Base-by-base conservation (phyloP, 148 eudicot genomes). In the Fagopyrum esculentum region DNA sequence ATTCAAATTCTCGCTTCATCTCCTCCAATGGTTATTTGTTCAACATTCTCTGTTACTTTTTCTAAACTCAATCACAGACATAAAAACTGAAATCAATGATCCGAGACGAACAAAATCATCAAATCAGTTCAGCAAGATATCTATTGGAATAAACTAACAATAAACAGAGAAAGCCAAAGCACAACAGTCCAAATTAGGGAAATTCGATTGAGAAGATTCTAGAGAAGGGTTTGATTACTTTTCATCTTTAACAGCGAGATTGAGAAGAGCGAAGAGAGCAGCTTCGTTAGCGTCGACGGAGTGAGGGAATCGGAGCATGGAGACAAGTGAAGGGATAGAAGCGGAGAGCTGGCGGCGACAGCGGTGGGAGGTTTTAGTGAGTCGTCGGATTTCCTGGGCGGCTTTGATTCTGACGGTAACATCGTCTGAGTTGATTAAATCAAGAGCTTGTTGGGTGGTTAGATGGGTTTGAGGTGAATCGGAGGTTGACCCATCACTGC, bases 191-290 rank as follows among this genome's bases (percentile, higher is more conserved):
- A 55, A 55, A 55, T 55, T 16, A 35, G 59, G n/a, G 22, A 57
- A 12, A 57, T 57, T 17, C 22, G 63, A 16, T 26, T 26, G 4
- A 60, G 66, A 61, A 61, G 68, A 29, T 29, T 61, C 68, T 10
- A 29, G 68, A 61, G 30, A 61, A 44, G 63, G 63, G 63, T 8
- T 8, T 26, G 43, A 87, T 69, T 74, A 94, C 98, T 78, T 81
- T 85, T 94, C 98, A 68, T 96, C 97, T 79, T 96, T 92, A 69
- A 96, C 99, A 73, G 99, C 97, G 71, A 96, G 97, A 71, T 96
- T 96, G 68, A 96, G 97, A 52, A 96, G 86, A 2, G 99, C 98
- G 22, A 89, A 89, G 3, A 96, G 90, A 9, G 98, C 99, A 10
- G 93, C 83, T 78, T 90, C 89, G 55, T 88, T 80, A 44, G 87